phyloP scores from a whole-genome alignment of 2,329 filamentous ascomycete genomes.

The Neospermospora avenae region DNA sequence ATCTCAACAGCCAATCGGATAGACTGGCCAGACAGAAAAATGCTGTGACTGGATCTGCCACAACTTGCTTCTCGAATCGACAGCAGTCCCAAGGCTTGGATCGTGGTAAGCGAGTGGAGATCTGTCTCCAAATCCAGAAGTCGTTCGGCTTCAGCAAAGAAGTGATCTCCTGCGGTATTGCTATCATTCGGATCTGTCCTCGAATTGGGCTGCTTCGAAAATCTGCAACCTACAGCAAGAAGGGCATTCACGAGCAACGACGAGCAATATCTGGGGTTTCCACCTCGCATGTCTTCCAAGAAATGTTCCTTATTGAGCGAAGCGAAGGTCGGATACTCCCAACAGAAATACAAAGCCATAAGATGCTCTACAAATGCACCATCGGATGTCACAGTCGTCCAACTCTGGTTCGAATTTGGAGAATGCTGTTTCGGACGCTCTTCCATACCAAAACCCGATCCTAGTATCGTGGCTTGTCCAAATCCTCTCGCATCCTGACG shows the following conservation, averaged over 20 bases:
- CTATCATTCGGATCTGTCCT: slow-evolving; percentile 59
- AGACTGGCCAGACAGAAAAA: slow-evolving; percentile 69
- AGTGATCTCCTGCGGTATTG: slow-evolving; percentile 65
- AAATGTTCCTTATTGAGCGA: slow-evolving; percentile 54
- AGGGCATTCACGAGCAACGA: slow-evolving; percentile 39
- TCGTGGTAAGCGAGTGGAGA: slow-evolving; percentile 63
- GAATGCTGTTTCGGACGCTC: slow-evolving; percentile 66
- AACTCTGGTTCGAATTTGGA: slow-evolving; percentile 63
- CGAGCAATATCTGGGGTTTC: slow-evolving; percentile 35
- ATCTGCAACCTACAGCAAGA: slow-evolving; percentile 59
- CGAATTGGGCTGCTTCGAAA: slow-evolving; percentile 64
- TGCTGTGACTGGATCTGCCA: slow-evolving; percentile 69
- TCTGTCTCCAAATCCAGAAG: slow-evolving; percentile 52
- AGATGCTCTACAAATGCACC: slow-evolving; percentile 58
- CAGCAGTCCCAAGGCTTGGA: slow-evolving; percentile 75
- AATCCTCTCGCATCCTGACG: slow-evolving; percentile 41
- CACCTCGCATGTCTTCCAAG: slow-evolving; percentile 25
- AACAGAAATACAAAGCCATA: slow-evolving; percentile 68
- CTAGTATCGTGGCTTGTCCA: slow-evolving; percentile 49
- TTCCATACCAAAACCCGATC: slow-evolving; percentile 57
- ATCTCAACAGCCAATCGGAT: slow-evolving; percentile 63
- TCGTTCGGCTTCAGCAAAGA: slow-evolving; percentile 66
- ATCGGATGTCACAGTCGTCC: slow-evolving; percentile 62
- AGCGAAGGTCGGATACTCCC: slow-evolving; percentile 73
- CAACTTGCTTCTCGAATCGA: slow-evolving; percentile 71